Base-by-base conservation (phyloP, 1,139 yeast genomes). In the Taphrina populina region DNA sequence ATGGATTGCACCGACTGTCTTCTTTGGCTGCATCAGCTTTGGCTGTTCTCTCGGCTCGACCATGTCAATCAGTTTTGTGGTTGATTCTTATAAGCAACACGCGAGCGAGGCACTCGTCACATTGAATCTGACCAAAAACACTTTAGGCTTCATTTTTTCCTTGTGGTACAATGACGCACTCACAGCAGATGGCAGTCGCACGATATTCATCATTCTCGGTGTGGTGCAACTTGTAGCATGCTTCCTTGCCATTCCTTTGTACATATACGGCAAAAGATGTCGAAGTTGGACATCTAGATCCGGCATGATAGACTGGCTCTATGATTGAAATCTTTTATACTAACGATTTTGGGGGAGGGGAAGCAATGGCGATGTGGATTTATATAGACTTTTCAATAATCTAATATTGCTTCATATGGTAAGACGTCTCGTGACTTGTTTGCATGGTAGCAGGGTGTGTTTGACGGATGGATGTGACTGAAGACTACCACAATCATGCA, bases 11-110 rank as follows among this genome's bases (percentile, higher is more conserved):
- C 84, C 84, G 0, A 72, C 81, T 1, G 65, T 81, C 0, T 78
- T 80, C 63, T 74, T 80, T 62, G 83, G 81, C 0, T 68, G 78
- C 41, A 67, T 80, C 35, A 76, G 81, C 17, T 81, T 80, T 67
- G 85, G 85, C 10, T 75, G 81, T 58, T 76, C 82, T 1, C 69
- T 80, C 65, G 82, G 83, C 0, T 77, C 82, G 39, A 79, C 84
- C 4, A 77, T 83, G 0, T 80, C 82, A 10, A 81, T 80, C 57
- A 79, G 84, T 0, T 80, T 75, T 64, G 73, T 80, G 1, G 82
- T 81, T 20, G 85, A 81, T 64, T 74, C 78, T 4, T 80, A 81
- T 66, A 76, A 76, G 60, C 71, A 76, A 71, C 79, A 75, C 70
- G 47, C 85, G 0, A 75, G 80, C 6, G 85, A 81, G 64, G 73